Conservation (phyloP, 148 eudicot species). For the Camellia sinensis region DNA sequence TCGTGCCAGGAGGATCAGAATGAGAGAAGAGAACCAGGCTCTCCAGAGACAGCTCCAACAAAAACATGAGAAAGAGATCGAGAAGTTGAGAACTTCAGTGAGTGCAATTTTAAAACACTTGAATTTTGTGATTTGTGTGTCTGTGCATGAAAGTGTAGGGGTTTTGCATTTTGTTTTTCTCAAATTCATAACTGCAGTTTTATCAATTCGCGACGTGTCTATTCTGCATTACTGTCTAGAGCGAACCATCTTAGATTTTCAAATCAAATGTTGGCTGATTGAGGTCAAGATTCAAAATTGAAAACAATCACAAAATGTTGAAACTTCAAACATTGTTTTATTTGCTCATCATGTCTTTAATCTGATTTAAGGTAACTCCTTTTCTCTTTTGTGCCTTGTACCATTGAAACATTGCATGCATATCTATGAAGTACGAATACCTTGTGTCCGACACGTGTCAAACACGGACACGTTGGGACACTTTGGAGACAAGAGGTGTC, state of each 20-base stretch:
- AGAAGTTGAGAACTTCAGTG: constrained; percentile 50
- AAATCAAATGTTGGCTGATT: too few relatives aligned
- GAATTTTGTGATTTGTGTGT: background rate
- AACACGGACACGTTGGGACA: too few relatives aligned
- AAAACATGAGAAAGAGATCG: constrained; percentile 73
- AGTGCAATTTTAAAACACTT: constrained; percentile 21
- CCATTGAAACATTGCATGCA: background rate
- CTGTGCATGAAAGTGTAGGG: background rate
- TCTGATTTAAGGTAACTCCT: background rate
- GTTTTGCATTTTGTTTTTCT: background rate
- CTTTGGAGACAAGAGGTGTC: too few relatives aligned
- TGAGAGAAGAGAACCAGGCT: constrained; percentile 77
- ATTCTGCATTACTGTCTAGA: too few relatives aligned
- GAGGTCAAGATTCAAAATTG: too few relatives aligned
- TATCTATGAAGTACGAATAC: too few relatives aligned
- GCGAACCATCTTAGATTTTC: too few relatives aligned
- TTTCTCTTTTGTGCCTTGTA: background rate
- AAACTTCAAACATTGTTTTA: background rate
- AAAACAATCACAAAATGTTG: background rate
- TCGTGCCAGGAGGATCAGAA: constrained; percentile 62
- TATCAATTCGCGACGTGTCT: too few relatives aligned
- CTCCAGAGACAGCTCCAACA: constrained; percentile 78
- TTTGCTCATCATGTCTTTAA: background rate
- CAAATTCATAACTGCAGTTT: too few relatives aligned
- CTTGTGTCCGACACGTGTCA: too few relatives aligned